These are phyloP conservation scores for Tremellales sp. DNA, from an alignment of 1,284 basidiomycete species.

Conservation along the genomic window DNA sequence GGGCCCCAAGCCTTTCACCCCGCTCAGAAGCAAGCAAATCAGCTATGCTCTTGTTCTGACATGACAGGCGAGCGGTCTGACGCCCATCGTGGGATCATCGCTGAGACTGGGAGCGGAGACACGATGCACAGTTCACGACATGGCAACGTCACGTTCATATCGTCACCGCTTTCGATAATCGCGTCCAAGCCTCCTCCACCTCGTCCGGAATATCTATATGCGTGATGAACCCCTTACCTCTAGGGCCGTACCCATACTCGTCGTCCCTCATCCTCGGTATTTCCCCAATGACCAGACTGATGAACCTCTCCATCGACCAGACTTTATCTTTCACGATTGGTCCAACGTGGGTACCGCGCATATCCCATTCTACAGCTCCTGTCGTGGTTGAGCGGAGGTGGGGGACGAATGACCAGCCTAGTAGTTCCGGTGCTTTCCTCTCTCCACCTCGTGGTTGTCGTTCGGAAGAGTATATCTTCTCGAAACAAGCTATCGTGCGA, in stretches of 20 bases:
- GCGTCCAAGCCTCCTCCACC: slow-evolving; percentile 5
- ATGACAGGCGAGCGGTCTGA: too few relatives aligned
- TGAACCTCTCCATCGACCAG: slow-evolving; percentile 8
- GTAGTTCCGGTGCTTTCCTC: background rate
- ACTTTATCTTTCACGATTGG: background rate
- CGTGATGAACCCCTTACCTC: slow-evolving; percentile 8
- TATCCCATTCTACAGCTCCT: background rate
- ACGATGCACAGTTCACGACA: too few relatives aligned
- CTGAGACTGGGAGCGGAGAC: too few relatives aligned
- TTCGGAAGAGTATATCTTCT: slow-evolving; percentile 1
- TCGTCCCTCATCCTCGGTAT: slow-evolving; percentile 10
- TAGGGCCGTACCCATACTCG: slow-evolving; percentile 7
- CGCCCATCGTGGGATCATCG: too few relatives aligned
- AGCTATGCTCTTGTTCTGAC: too few relatives aligned
- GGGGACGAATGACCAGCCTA: slow-evolving; percentile 5
- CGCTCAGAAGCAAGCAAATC: too few relatives aligned
- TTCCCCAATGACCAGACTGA: slow-evolving; percentile 14
- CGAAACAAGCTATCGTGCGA: slow-evolving; percentile 7
- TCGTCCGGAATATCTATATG: slow-evolving; percentile 11
- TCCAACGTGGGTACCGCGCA: background rate
- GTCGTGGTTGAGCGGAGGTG: background rate
- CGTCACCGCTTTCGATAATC: background rate
- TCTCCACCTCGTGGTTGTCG: background rate
- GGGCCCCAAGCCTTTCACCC: too few relatives aligned
- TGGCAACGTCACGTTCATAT: too few relatives aligned